Base-by-base conservation (phyloP, 2,329 filamentous ascomycete genomes). In the Monosporascus cannonballus region DNA sequence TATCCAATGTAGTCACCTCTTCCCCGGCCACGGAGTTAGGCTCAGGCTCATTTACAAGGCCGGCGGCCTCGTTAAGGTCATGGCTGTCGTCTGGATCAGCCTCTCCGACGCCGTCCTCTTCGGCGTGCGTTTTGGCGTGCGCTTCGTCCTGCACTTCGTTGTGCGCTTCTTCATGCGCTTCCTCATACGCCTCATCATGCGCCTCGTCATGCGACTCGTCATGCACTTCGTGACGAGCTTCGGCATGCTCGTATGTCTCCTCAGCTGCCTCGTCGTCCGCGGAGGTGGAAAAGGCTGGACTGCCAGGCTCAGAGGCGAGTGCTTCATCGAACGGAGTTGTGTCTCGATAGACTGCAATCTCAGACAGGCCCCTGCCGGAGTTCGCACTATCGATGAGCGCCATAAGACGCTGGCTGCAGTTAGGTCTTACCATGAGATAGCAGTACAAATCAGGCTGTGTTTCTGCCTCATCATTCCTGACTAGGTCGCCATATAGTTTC, bases 351-450 rank as follows among this genome's bases (percentile, higher is more conserved):
- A 67, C 54, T 34, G 63, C 67, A 42, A 69, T 56, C 52, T 68
- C 65, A 30, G 64, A 65, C 20, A 67, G 53, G 27, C 67, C 64
- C 51, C 64, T 60, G 30, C 67, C 67, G 14, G 64, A 55, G 18
- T 60, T 61, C 34, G 66, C 67, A 39, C 64, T 67, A 18, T 67
- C 66, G 45, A 59, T 51, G 18, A 69, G 58, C 11, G 67, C 67
- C 55, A 63, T 56, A 50, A 68, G 60, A 15, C 67, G 66, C 51
- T 67, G 64, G 30, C 46, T 59, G 49, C 66, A 68, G 38, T 61
- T 66, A 34, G 67, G 67, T 53, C 56, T 66, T 55, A 69, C 59
- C 52, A 62, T 61, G n/a, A 69, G 59, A 54, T 64, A 64, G n/a
- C 58, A 64, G 51, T 64, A 65, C 8, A 69, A 59, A 30, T 62